Conservation (phyloP, 2,329 filamentous ascomycete species). For the Aplosporella prunicola region DNA sequence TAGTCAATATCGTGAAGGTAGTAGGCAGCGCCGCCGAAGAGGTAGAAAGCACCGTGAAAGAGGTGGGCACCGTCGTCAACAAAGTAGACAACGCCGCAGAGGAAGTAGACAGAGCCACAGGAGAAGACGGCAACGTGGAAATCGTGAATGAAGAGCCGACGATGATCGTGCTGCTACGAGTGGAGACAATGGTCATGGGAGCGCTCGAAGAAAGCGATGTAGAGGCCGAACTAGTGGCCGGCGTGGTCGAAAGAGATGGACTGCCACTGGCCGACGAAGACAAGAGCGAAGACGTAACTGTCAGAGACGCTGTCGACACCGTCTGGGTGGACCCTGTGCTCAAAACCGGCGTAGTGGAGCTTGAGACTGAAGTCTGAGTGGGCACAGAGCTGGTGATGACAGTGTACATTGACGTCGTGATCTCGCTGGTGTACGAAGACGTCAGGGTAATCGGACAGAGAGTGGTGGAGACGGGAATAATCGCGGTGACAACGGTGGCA, state of each 20-base stretch:
- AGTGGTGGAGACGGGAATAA: conserved; percentile 33
- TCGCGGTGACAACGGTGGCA: conserved; percentile 29
- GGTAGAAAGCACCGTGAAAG: not conserved
- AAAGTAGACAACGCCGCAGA: not conserved
- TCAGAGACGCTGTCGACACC: not conserved
- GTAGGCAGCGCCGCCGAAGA: not conserved
- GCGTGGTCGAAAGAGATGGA: not conserved
- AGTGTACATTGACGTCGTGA: conserved; percentile 1
- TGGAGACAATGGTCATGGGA: conserved; percentile 5
- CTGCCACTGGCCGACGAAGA: not conserved
- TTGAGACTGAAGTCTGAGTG: not conserved
- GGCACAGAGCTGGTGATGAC: not conserved
- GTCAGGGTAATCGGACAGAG: conserved; percentile 33
- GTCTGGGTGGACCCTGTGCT: not conserved
- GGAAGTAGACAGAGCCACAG: not conserved
- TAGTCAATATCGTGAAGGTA: not conserved
- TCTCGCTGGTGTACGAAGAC: conserved; percentile 5
- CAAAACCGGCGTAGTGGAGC: not conserved
- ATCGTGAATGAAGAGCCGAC: not conserved
- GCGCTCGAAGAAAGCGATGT: not conserved
- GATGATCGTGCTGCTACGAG: conserved; percentile 3
- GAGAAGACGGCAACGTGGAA: not conserved
- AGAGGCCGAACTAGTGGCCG: not conserved
- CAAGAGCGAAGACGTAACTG: not conserved
- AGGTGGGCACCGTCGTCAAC: not conserved